These are phyloP conservation scores for Microbotryum lychnidis-dioicae DNA, from an alignment of 1,284 basidiomycete genomes.

Conservation along the genomic window DNA sequence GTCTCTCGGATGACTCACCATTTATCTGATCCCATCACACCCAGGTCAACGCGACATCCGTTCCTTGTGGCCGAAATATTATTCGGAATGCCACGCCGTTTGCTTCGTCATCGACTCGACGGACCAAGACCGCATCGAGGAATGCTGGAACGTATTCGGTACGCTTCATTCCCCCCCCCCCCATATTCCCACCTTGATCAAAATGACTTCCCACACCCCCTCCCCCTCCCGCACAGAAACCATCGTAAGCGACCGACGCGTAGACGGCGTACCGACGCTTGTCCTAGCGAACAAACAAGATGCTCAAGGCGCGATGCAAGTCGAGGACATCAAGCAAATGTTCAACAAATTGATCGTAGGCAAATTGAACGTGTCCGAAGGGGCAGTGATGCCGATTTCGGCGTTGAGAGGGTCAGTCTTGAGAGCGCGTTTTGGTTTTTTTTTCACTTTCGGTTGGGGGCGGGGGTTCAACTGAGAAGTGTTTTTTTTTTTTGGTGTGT, in stretches of 20 bases:
- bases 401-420: constrained; percentile 74
- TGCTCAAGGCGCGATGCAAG: constrained; percentile 62
- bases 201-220: neutral
- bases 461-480: too few species aligned
- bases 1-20: too few species aligned
- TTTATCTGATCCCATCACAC: neutral
- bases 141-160: constrained; percentile 94
- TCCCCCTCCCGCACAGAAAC: constrained; percentile 49
- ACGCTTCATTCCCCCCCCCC: constrained; percentile 8
- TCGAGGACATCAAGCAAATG: constrained; percentile 60
- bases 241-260: constrained; percentile 73
- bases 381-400: constrained; percentile 69
- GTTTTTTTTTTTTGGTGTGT: too few species aligned
- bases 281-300: constrained; percentile 92
- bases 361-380: constrained; percentile 34
- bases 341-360: constrained; percentile 35
- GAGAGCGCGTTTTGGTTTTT: neutral
- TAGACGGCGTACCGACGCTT: constrained; percentile 75
- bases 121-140: constrained; percentile 71
- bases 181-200: too few species aligned
- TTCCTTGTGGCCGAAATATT: constrained; percentile 86
- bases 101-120: constrained; percentile 84
- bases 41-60: constrained; percentile 72
- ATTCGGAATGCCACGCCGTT: constrained; percentile 87
- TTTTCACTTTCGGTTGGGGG: neutral